Base-by-base conservation (phyloP, 129 eudicot genomes). In the Artemisia argyi region DNA sequence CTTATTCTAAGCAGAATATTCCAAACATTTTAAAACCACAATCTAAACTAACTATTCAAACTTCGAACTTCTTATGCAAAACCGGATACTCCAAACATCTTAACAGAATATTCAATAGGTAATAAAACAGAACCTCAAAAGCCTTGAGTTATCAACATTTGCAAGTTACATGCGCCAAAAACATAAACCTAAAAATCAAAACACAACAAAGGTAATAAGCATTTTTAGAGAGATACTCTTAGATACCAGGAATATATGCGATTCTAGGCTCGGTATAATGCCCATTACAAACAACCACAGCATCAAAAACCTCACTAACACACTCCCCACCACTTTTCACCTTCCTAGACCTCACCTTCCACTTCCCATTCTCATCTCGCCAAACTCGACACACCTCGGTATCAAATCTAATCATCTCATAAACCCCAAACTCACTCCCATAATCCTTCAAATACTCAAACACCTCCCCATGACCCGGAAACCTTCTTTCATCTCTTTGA, bases 231-330 rank as follows among this genome's bases (percentile, higher is more conserved):
- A 39, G 10, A 39, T 39, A 7, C 46, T 39, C 46, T 39, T 39
- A 20, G 3, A 68, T 84, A 91, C 96, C 97, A 3, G 96, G 89
- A 51, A 88, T 88, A 15, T 82, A 77, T 10, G 98, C 96, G 19
- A 87, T 80, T 17, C 97, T 86, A 63, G 97, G 97, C 83, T 90
- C 91, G 76, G 99, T 60, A 71, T 80, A 90, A 81, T 94, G 99
- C 2, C 97, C 98, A 30, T 84, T 90, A 66, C 92, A 90, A 3
- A 93, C 85, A 64, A 93, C 96, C 28, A 90, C 97, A 59, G 97
- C 99, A 84, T 94, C 97, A 84, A 71, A 94, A 59, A 73, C 83
- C 73, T 93, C 95, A 52, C 74, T 77, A 19, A 61, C 17, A 75
- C 47, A 12, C 11, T 69, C 75, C 2, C 74, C 72, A 1, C 62